Evolutionary conservation across 768 basidiomycete species (phyloP), one percentile per base, ranked within the genome.

Genomic region (Crepidotus variabilis): DNA sequence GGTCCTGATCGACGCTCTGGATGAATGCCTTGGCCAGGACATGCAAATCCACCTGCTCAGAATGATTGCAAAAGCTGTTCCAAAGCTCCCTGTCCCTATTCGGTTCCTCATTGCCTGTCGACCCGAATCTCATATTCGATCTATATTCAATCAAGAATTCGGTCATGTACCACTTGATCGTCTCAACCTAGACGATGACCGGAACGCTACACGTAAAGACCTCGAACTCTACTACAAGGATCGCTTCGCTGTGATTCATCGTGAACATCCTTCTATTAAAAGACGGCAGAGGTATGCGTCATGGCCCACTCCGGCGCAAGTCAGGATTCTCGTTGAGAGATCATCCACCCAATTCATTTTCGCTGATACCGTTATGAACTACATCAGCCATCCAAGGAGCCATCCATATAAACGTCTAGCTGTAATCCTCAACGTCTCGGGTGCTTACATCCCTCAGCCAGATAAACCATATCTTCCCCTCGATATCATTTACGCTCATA

Each of bases 1-100:
- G 6, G 55, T 64, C 28, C 51, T 64, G 14, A 49, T 64, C n/a
- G 63, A 64, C 39, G 63, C 59, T 5, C 50, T 65, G 24, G 57
- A 65, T 46, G 63, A 65, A 32, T 64, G 59, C 47, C 49, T 36
- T 7, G 36, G 45, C 13, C 21, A 51, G 11, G 36, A 58, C 45
- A 24, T 33, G 7, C 63, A 62, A 22, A 34, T 23, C n/a, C 49
- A 56, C 28, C 48, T 60, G 20, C 23, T 62, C 13, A 36, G 50
- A n/a, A 47, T 35, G 21, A 21, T 56, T 22, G 3, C 47, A 14
- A 39, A 48, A 32, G 53, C 52, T 7, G n/a, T 52, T 11, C 23
- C 32, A 24, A 20, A 52, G 50, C 36, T 54, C 0, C 21, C 49
- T 2, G 3, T 58, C 10, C 60, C 59, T 1, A 36, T 63, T 32